A percentile compares a stretch with the other conserved stretches of the same genome.
Conservation (phyloP, 2,329 filamentous ascomycete species). For the Celoporthe dispersa region DNA sequence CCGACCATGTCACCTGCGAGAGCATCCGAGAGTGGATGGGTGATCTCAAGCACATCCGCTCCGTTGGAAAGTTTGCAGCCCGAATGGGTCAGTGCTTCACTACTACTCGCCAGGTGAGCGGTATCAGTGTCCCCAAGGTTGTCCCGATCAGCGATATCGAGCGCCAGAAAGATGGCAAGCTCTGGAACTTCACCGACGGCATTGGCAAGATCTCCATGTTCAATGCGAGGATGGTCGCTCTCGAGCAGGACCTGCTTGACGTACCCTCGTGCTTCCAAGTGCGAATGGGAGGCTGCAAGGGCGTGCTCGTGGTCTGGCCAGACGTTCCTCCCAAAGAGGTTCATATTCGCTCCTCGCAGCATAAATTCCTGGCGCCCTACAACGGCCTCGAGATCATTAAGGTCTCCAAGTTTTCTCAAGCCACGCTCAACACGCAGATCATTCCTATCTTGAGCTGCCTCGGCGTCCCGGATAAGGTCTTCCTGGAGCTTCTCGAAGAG, state of each 20-base stretch:
- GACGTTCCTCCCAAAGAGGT: constrained; percentile 70
- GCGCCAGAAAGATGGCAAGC: constrained; percentile 62
- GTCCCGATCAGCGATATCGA: constrained; percentile 71
- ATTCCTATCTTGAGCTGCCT: constrained; percentile 83
- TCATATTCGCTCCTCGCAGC: constrained; percentile 80
- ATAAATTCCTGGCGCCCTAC: constrained; percentile 78
- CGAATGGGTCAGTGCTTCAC: constrained; percentile 95
- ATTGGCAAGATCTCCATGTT: constrained; percentile 89
- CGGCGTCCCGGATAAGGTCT: constrained; percentile 70
- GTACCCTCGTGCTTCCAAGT: constrained; percentile 89
- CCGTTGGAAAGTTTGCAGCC: constrained; percentile 88
- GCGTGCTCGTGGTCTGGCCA: constrained; percentile 78
- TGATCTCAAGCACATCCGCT: constrained; percentile 76
- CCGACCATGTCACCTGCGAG: constrained; percentile 67
- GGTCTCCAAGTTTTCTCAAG: constrained; percentile 74
- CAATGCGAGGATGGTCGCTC: constrained; percentile 73
- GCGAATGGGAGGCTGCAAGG: constrained; percentile 89
- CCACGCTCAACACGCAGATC: constrained; percentile 86
- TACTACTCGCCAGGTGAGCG: constrained; percentile 77
- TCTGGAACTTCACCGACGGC: constrained; percentile 77
- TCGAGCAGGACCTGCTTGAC: constrained; percentile 67
- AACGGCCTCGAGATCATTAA: constrained; percentile 84
- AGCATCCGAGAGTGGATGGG: constrained; percentile 89
- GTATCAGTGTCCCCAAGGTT: constrained; percentile 62
- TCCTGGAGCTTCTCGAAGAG: constrained; percentile 66